Evolutionary conservation across 805 yeast genomes (phyloP).

Genomic region (Cyberlindnera subsufficiens): DNA sequence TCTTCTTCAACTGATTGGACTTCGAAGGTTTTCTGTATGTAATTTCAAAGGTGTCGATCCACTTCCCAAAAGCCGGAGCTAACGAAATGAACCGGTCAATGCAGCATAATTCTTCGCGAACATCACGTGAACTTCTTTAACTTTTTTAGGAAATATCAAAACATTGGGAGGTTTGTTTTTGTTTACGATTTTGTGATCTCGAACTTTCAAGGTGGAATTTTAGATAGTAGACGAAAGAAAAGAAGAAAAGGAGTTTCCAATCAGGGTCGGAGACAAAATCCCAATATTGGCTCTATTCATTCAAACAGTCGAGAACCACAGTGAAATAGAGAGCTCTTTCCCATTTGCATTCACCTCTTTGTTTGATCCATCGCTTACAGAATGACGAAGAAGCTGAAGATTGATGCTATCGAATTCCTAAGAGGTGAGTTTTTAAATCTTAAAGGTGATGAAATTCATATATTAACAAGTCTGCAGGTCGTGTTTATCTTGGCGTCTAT

Average conservation of each 20-base stretch:
- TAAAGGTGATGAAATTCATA: neutral
- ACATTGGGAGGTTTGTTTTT: neutral
- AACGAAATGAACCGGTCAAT: neutral
- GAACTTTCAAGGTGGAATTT: no score
- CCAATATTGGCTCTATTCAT: no score
- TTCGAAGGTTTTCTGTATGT: no score
- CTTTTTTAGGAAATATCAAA: neutral
- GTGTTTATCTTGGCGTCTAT: conserved; percentile 87
- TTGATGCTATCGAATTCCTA: conserved; percentile 46
- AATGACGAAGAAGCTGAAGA: conserved; percentile 50
- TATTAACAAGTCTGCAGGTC: conserved; percentile 5
- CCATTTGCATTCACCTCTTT: no score
- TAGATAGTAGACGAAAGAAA: no score
- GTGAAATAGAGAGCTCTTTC: no score
- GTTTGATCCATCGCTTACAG: neutral
- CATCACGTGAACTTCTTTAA: no score
- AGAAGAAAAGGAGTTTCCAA: no score
- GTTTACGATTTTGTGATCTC: neutral
- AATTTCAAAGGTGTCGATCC: no score
- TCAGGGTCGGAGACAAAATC: no score
- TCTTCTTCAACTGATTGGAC: neutral
- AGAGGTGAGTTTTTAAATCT: conserved; percentile 13
- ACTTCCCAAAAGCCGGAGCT: neutral
- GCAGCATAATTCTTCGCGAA: no score
- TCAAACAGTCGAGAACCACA: no score